phyloP scores from a whole-genome alignment of 257 asterid genomes.

The Scutellaria minor region DNA sequence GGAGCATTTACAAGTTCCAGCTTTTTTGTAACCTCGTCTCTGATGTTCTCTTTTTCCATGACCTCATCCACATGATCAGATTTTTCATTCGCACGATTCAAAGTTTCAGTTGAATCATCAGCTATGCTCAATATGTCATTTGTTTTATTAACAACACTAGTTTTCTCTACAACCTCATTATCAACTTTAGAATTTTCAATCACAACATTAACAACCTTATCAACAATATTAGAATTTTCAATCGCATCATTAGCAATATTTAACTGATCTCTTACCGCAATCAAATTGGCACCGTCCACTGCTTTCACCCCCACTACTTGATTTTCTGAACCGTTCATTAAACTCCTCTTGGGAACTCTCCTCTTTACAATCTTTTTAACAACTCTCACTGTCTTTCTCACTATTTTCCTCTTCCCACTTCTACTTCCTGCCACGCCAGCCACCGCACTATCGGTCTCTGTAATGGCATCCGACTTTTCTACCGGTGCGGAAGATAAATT shows the following conservation, averaged over 20 bases:
- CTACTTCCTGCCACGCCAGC: slow-evolving; percentile 39
- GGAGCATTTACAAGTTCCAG: slow-evolving; percentile 17
- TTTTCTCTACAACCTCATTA: slow-evolving; percentile 24
- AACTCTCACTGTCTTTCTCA: slow-evolving; percentile 55
- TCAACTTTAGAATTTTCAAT: slow-evolving; percentile 30
- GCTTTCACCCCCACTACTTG: slow-evolving; percentile 31
- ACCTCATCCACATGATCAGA: slow-evolving; percentile 24
- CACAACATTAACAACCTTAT: slow-evolving; percentile 17
- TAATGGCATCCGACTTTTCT: slow-evolving; percentile 20
- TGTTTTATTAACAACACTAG: slow-evolving; percentile 23
- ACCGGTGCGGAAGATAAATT: slow-evolving; percentile 10
- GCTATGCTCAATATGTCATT: slow-evolving; percentile 9
- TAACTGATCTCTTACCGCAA: slow-evolving; percentile 27
- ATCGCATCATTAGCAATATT: slow-evolving; percentile 1
- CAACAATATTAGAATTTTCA: slow-evolving; percentile 27
- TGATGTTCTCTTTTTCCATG: background rate
- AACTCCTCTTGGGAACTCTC: slow-evolving; percentile 60
- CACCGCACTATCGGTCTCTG: slow-evolving; percentile 16
- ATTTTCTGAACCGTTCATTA: slow-evolving; percentile 24
- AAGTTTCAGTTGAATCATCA: background rate
- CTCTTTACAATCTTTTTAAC: slow-evolving; percentile 68
- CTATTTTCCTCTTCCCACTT: slow-evolving; percentile 50
- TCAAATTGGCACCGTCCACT: slow-evolving; percentile 11
- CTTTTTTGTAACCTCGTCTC: background rate
- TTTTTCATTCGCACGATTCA: slow-evolving; percentile 16